phyloP scores from a whole-genome alignment of 768 basidiomycete genomes.

The Trametopsis cervina region DNA sequence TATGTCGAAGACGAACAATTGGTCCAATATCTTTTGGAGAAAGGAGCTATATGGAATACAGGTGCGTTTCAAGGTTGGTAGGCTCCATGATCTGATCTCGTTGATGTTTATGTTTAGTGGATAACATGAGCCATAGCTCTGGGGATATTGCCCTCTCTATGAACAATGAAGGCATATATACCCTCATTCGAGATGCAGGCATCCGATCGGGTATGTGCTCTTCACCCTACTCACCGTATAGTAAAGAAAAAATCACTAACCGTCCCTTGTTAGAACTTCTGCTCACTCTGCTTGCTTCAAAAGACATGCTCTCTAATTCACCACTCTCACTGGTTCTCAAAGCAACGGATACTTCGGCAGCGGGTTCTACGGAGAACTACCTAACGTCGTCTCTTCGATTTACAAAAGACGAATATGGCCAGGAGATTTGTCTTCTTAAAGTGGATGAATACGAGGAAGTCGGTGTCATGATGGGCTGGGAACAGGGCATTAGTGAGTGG shows the following conservation, averaged over 20 bases:
- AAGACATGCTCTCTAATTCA: constrained; percentile 18
- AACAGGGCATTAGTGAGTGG: constrained; percentile 63
- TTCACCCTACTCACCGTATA: too few species aligned
- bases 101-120: constrained; percentile 39
- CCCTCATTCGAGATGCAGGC: constrained; percentile 82
- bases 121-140: constrained; percentile 74
- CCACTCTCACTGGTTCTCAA: constrained; percentile 36
- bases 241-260: too few species aligned
- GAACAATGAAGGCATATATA: constrained; percentile 72
- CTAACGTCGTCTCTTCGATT: constrained; percentile 65
- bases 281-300: constrained; percentile 52
- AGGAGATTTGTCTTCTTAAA: constrained; percentile 73
- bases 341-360: constrained; percentile 46
- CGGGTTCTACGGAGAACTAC: constrained; percentile 61
- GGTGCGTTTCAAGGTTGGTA: constrained; percentile 34
- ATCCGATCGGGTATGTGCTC: constrained; percentile 70
- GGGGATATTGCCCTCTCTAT: constrained; percentile 86
- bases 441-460: constrained; percentile 63
- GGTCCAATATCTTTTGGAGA: constrained; percentile 59
- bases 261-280: constrained; percentile 65
- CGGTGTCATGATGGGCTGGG: constrained; percentile 99
- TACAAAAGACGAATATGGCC: constrained; percentile 61
- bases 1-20: constrained; percentile 63
- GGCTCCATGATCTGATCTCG: background rate
- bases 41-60: constrained; percentile 90